Evolutionary conservation across 148 eudicot genomes (phyloP), one percentile per base, ranked within the genome.

Genomic region (Fagopyrum tataricum): DNA sequence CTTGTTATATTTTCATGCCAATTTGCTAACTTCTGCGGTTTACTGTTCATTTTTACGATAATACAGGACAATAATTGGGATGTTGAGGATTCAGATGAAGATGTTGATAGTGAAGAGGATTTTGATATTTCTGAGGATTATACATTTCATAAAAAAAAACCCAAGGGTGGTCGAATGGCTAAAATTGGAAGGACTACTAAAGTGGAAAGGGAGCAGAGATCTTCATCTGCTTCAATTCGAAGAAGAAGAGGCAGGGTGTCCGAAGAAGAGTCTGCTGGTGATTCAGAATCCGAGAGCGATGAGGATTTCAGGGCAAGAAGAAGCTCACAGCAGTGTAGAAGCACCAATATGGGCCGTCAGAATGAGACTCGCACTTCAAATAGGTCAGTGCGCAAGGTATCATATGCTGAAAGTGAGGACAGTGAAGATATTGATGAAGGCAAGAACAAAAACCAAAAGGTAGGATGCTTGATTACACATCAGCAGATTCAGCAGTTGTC

Each of bases 401-500:
- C 97, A 15, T 96, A 92, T 86, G 96, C 76, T 64, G 99, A 96
- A 80, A 92, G 97, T 82, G 97, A 91, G 68, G 99, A 82, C 62
- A 92, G 97, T 78, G 97, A 92, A 81, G 99, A 91, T 73, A 52
- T 81, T 74, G 99, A 90, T 55, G 99, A 96, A 74, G 81, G 75
- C 58, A 86, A 84, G 77, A 82, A 82, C 78, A 89, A 80, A 72
- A 96, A 89, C 86, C 96, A 78, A 62, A 96, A 96, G 99, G 99
- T 91, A 40, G 61, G 55, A 49, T 59, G 15, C 39, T 18, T 64
- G 44, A 14, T 64, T 6, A 39, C 69, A 39, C 7, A 12, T 26
- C 37, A 31, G 37, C 37, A 31, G 37, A 31, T 31, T 31, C 37
- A 31, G 37, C 37, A 31, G 37, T 31, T 31, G 37, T 31, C 37